A percentile compares a stretch with the other conserved stretches of the same genome.
Evolutionary conservation across 2,329 filamentous ascomycete species (phyloP).

Genomic region (Ascochyta koolunga): DNA sequence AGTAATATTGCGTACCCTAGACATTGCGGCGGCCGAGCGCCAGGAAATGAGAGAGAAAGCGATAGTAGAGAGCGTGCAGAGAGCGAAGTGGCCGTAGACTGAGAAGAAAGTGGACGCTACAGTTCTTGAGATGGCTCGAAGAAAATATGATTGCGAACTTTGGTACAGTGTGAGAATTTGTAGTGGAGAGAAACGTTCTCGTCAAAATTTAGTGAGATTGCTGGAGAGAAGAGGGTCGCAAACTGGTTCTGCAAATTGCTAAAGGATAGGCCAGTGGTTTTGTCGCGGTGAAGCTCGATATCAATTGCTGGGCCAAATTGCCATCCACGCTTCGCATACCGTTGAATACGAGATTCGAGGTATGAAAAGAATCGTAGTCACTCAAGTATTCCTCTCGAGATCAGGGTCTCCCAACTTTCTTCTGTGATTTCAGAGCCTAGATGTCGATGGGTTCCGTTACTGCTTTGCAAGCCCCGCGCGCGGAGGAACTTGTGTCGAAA

Average conservation of each 20-base stretch:
- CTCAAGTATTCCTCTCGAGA: neutral
- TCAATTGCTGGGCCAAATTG: neutral
- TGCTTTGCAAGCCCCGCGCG: neutral
- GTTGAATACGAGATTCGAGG: neutral
- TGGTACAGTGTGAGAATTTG: neutral
- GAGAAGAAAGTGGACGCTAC: neutral
- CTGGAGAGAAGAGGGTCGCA: neutral
- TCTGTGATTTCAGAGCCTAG: neutral
- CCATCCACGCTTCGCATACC: neutral
- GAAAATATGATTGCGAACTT: too few relatives aligned
- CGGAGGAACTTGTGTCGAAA: neutral
- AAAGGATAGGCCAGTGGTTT: neutral
- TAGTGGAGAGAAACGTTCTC: neutral
- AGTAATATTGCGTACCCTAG: neutral
- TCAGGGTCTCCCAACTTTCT: neutral
- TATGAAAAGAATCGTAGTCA: neutral
- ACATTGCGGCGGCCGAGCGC: neutral
- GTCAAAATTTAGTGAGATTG: neutral
- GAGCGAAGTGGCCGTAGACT: neutral
- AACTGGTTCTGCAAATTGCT: neutral
- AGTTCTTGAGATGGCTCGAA: neutral
- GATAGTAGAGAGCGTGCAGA: neutral
- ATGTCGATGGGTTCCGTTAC: neutral
- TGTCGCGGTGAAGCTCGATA: neutral
- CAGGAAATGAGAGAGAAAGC: neutral